Evolutionary conservation across 371 early-diverging fungal genomes (phyloP).

Genomic region (Nosema muscidifuracis): DNA sequence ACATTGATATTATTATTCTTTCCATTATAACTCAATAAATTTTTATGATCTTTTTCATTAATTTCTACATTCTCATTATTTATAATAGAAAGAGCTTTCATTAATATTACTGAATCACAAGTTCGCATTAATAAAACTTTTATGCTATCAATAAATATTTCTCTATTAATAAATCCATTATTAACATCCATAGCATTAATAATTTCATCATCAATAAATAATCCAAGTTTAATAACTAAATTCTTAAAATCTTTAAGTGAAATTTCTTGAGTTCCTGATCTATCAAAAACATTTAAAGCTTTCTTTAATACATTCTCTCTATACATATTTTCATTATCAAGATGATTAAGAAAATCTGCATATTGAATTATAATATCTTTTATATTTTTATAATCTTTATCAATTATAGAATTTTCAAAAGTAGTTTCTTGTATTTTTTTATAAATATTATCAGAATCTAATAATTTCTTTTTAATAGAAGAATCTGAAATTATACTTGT

Average conservation of each 20-base stretch:
- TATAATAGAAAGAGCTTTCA: neutral
- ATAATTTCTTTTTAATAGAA: no score
- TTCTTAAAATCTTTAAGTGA: slow-evolving; percentile 2
- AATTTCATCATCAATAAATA: neutral
- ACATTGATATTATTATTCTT: neutral
- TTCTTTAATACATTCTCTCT: slow-evolving; percentile 1
- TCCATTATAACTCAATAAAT: neutral
- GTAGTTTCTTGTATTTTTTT: neutral
- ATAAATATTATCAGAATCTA: no score
- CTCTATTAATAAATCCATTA: neutral
- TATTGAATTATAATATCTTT: neutral
- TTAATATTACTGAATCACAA: neutral
- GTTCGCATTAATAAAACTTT: neutral
- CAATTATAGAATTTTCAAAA: neutral
- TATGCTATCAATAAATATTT: slow-evolving; percentile 4
- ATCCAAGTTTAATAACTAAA: neutral
- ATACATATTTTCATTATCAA: neutral
- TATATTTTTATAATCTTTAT: neutral
- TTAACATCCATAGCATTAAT: neutral
- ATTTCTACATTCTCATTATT: neutral
- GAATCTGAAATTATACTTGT: neutral
- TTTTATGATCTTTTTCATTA: neutral
- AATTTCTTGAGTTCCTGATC: neutral
- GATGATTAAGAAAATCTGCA: neutral
- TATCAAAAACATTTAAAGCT: slow-evolving; percentile 1